Conservation (phyloP, 2,329 filamentous ascomycete species). For the Nothophaeocryptopus gaeumannii region DNA sequence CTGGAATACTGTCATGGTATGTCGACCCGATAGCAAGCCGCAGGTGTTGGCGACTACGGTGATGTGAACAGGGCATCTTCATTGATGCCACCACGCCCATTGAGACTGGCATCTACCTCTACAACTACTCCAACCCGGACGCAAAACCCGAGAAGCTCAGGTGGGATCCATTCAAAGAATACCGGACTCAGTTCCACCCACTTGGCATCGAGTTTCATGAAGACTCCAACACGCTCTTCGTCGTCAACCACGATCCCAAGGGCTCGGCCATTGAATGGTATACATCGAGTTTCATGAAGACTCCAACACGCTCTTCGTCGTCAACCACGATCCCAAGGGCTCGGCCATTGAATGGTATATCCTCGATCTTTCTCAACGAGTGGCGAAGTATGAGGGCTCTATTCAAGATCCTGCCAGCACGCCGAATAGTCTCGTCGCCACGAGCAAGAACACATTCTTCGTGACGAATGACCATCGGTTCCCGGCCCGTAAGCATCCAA, state of each 20-base stretch:
- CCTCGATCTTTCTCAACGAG: slow-evolving; percentile 26
- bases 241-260: slow-evolving; percentile 40
- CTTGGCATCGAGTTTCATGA: slow-evolving; percentile 41
- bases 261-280: slow-evolving; percentile 39
- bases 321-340: slow-evolving; percentile 40
- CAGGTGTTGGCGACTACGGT: not conserved
- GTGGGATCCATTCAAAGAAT: slow-evolving; percentile 27
- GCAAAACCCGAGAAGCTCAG: slow-evolving; percentile 28
- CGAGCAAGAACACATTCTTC: slow-evolving; percentile 36
- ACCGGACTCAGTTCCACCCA: slow-evolving; percentile 40
- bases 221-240: slow-evolving; percentile 37
- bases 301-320: slow-evolving; percentile 39
- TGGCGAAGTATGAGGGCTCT: slow-evolving; percentile 33
- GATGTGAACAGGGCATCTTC: slow-evolving; percentile 29
- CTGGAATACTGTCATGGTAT: slow-evolving; percentile 49
- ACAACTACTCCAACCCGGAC: slow-evolving; percentile 35
- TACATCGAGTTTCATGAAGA: slow-evolving; percentile 36
- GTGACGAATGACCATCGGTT: slow-evolving; percentile 47
- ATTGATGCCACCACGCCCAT: slow-evolving; percentile 17
- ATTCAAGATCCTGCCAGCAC: slow-evolving; percentile 33
- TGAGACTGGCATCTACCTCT: slow-evolving; percentile 39
- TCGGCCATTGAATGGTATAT: slow-evolving; percentile 39
- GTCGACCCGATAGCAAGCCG: not conserved
- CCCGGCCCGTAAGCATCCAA: slow-evolving; percentile 23
- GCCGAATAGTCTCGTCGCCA: slow-evolving; percentile 41